Percentiles rank a stretch among this genome's conserved stretches.
These are phyloP conservation scores for Carex myosuroides DNA, from an alignment of 176 grass and related monocot species.

Conservation along the genomic window DNA sequence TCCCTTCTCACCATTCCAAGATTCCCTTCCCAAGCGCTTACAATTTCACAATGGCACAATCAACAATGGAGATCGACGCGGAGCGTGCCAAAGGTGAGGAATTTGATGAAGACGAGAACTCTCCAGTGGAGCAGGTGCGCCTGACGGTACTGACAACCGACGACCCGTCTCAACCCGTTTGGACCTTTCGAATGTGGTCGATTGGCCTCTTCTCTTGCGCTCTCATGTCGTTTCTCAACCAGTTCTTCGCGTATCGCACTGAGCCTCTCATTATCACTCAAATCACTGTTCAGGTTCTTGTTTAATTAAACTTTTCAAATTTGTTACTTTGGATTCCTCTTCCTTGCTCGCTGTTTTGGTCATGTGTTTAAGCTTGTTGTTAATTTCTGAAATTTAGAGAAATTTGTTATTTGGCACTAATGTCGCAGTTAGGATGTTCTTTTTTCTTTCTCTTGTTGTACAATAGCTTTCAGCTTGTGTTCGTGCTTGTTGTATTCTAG, in stretches of 20 bases:
- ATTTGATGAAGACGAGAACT: slow-evolving; percentile 35
- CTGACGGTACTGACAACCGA: slow-evolving; percentile 61
- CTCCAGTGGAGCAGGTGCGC: slow-evolving; percentile 62
- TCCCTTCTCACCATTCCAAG: no score
- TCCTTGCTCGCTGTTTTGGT: no score
- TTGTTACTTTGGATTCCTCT: no score
- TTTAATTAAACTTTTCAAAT: no score
- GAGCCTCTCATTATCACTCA: slow-evolving; percentile 58
- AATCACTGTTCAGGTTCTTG: no score
- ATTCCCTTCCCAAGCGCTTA: no score
- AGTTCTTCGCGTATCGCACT: slow-evolving; percentile 65
- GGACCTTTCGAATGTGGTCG: slow-evolving; percentile 80
- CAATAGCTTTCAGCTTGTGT: neutral
- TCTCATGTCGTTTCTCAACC: slow-evolving; percentile 66
- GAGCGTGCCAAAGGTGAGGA: no score
- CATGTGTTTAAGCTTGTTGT: no score
- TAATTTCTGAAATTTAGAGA: neutral
- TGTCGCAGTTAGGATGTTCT: neutral
- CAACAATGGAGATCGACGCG: no score
- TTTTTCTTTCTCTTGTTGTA: neutral
- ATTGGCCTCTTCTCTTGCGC: slow-evolving; percentile 50
- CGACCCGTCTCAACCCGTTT: slow-evolving; percentile 52
- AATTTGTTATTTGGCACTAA: neutral
- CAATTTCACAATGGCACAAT: no score
- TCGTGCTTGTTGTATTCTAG: neutral